These are phyloP conservation scores for Quercus agrifolia DNA, from an alignment of 306 rosid species.

Conservation along the genomic window DNA sequence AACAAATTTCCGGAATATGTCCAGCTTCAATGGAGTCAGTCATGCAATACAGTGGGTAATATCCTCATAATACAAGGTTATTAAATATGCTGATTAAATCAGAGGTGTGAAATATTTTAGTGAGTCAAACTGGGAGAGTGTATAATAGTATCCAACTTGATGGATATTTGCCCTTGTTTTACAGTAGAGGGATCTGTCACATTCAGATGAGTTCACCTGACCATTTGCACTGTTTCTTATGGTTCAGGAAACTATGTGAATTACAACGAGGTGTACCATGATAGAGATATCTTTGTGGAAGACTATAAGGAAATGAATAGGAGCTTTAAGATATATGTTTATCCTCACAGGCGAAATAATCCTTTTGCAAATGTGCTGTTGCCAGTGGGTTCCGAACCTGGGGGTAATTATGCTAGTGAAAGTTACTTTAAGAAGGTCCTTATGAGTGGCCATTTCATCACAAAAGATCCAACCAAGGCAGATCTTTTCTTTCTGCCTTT, in stretches of 20 bases:
- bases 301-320: slow-evolving; percentile 75
- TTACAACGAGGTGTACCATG: slow-evolving; percentile 58
- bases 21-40: too few species aligned
- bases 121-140: too few species aligned
- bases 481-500: slow-evolving; percentile 82
- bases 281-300: slow-evolving; percentile 52
- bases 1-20: too few species aligned
- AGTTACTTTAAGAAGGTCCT: slow-evolving; percentile 75
- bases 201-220: neutral
- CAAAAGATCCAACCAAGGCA: slow-evolving; percentile 54
- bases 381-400: slow-evolving; percentile 55
- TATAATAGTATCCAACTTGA: neutral
- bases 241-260: slow-evolving; percentile 43
- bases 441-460: slow-evolving; percentile 58
- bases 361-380: slow-evolving; percentile 71
- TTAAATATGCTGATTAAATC: too few species aligned
- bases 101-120: too few species aligned
- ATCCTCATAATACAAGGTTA: too few species aligned
- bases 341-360: slow-evolving; percentile 62
- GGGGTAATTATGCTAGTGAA: slow-evolving; percentile 87
- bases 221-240: slow-evolving; percentile 4
- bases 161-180: neutral
- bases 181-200: neutral
- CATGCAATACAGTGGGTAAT: too few species aligned
- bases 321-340: slow-evolving; percentile 80